These are phyloP conservation scores for Tricladium varicosporioides DNA, from an alignment of 2,329 filamentous ascomycete genomes.

Conservation along the genomic window DNA sequence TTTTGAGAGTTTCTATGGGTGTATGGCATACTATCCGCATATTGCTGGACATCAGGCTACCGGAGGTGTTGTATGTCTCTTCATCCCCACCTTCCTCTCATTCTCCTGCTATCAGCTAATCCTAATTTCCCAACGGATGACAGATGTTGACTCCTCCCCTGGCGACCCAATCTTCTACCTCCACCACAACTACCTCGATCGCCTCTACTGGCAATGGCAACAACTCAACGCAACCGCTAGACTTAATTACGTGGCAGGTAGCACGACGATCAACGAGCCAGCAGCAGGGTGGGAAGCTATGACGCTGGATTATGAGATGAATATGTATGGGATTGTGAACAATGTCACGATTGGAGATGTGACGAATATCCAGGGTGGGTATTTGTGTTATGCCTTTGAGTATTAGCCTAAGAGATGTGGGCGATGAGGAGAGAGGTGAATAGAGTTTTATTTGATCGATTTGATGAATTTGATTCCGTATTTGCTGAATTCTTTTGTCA, in stretches of 20 bases:
- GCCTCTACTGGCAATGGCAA: conserved; percentile 28
- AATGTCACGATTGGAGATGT: conserved; percentile 14
- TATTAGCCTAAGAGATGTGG: background rate
- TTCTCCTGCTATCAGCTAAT: background rate
- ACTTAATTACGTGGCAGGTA: conserved; percentile 1
- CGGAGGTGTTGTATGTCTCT: conserved; percentile 5
- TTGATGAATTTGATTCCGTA: too few species aligned
- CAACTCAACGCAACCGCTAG: conserved; percentile 6
- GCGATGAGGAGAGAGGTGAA: too few species aligned
- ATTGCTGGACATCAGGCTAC: conserved; percentile 6
- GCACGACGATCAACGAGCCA: conserved; percentile 1
- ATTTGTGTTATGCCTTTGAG: conserved; percentile 18
- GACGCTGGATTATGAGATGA: conserved; percentile 11
- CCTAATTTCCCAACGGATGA: conserved; percentile 1
- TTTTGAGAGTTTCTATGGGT: conserved; percentile 6
- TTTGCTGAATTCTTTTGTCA: too few species aligned
- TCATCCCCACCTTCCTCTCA: background rate
- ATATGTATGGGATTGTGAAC: conserved; percentile 5
- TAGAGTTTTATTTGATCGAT: too few species aligned
- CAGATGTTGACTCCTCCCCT: conserved; percentile 9
- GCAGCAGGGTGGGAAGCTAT: background rate
- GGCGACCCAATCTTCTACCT: conserved; percentile 29
- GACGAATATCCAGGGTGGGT: conserved; percentile 16
- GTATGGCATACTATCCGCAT: conserved; percentile 11
- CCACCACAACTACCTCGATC: conserved; percentile 27